Evolutionary conservation across 2,329 filamentous ascomycete genomes (phyloP), one percentile per base, ranked within the genome.

Genomic region (Sodiomyces alkalinus): DNA sequence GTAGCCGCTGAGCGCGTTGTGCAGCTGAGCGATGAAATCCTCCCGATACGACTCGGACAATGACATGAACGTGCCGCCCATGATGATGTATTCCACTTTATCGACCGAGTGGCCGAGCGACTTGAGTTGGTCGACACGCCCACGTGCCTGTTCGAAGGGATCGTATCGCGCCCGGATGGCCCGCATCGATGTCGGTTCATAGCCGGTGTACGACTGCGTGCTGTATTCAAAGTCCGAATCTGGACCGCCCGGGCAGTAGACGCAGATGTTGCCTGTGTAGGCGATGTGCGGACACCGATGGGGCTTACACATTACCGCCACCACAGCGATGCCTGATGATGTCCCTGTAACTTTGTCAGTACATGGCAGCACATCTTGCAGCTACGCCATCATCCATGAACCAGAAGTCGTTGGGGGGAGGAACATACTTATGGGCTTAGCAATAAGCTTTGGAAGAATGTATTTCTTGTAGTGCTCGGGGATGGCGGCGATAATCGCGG

Each of bases 401-500:
- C n/a, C 15, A 28, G 26, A 9, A 15, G 6, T 3, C 7, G 6
- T 6, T 3, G 6, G 6, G 13, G n/a, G 25, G 14, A 10, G 32
- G 19, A 17, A 59, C 67, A 44, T 65, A 79, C 81, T 69, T 34
- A 98, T 96, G 2, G 90, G 90, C 56, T 98, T 98, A 16, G 92
- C 90, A 42, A 98, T 85, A 37, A 98, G 63, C 56, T 93, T 93
- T 13, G 86, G 90, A 36, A 96, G 58, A 36, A 98, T 94, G 46
- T 96, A 96, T 60, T 96, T 98, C 64, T 96, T 98, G 60, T 96
- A 94, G 52, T 96, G 86, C 51, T 98, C 90, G n/a, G 92, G 92
- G 19, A 98, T 87, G 7, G 90, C 90, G 30, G 90, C 83, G 47
- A 98, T 96, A 47, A 98, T 98, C 34, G 90, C 87, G 7, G 87